Evolutionary conservation across 2,329 filamentous ascomycete genomes (phyloP), one percentile per base, ranked within the genome.

Genomic region (Nigrospora oryzae): DNA sequence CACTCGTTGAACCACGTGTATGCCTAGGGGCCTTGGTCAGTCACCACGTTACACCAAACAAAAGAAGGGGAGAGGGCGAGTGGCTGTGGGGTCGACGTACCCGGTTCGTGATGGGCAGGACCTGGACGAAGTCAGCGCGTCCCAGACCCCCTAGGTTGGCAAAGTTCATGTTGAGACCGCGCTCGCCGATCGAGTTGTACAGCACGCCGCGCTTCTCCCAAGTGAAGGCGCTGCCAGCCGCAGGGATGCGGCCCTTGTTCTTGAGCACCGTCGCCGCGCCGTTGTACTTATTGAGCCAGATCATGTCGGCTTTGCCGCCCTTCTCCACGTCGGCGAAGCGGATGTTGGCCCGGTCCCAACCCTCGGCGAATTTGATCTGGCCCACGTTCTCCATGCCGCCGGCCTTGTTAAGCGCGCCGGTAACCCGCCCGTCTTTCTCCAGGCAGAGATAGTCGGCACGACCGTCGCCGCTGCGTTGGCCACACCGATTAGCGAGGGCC

Each of bases 1-100:
- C 40, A 42, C 40, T 42, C 40, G 40, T 42, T 42, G 33, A 42
- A 42, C 40, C 40, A 42, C 5, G 40, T 42, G 11, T 36, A 36
- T 1, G 40, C 40, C 17, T 16, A 10, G 23, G 23, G 8, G 23
- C 4, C 5, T 28, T 6, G 23, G 23, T 28, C 23, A 28, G 34
- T 36, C 15, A 16, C n/a, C 34, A 10, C 15, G 34, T n/a, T 12
- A 36, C 14, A 5, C 5, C 12, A 28, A 28, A 10, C 2, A 7
- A 28, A 10, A 28, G 8, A 28, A 10, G 23, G 23, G 23, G 23
- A 28, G 23, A 6, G 19, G 19, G 4, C 23, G 23, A 23, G 19
- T 23, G 19, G 19, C 19, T 23, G 4, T 5, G 23, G 5, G 23
- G 8, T 7, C 23, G 23, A 36, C 34, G 15, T 36, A 36, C 34